These are phyloP conservation scores for Peronospora belbahrii DNA, from an alignment of 352 stramenopile genomes.

Conservation along the genomic window DNA sequence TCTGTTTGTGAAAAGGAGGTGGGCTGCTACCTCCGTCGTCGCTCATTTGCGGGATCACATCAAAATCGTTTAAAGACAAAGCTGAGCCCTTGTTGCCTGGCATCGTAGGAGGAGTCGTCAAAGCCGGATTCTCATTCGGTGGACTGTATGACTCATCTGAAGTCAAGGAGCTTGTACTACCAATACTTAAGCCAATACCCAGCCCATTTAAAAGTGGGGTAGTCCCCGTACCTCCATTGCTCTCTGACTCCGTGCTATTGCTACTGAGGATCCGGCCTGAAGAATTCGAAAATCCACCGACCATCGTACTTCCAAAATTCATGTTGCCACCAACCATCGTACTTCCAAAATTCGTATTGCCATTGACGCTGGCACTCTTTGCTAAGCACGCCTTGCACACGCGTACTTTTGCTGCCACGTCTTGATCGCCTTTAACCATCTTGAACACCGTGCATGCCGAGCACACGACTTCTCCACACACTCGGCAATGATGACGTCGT, in stretches of 20 bases:
- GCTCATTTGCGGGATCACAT: slow-evolving; percentile 26
- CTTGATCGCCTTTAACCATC: slow-evolving; percentile 47
- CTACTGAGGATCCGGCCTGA: slow-evolving; percentile 17
- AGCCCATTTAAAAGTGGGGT: slow-evolving; percentile 10
- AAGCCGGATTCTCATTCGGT: slow-evolving; percentile 25
- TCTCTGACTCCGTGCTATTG: slow-evolving; percentile 26
- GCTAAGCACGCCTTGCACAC: slow-evolving; percentile 74
- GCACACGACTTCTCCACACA: slow-evolving; percentile 85
- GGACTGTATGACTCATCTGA: slow-evolving; percentile 43
- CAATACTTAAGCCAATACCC: slow-evolving; percentile 20
- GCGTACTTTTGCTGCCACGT: slow-evolving; percentile 46
- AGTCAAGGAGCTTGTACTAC: slow-evolving; percentile 44
- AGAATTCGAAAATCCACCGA: slow-evolving; percentile 14
- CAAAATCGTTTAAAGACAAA: slow-evolving; percentile 46
- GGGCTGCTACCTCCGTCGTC: slow-evolving; percentile 26
- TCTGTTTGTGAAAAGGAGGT: slow-evolving; percentile 15
- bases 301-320: slow-evolving; percentile 21
- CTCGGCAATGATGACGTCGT: slow-evolving; percentile 78
- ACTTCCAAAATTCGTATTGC: slow-evolving; percentile 9
- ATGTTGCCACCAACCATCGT: slow-evolving; percentile 4
- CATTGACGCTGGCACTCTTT: slow-evolving; percentile 38
- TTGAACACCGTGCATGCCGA: slow-evolving; percentile 74
- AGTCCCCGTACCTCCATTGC: slow-evolving; percentile 6
- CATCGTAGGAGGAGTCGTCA: slow-evolving; percentile 17
- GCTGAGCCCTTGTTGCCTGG: slow-evolving; percentile 26